A percentile compares a stretch with the other conserved stretches of the same genome.
These are phyloP conservation scores for Debaryomycetaceae sp. DNA, from an alignment of 1,139 yeast genomes.

Conservation along the genomic window DNA sequence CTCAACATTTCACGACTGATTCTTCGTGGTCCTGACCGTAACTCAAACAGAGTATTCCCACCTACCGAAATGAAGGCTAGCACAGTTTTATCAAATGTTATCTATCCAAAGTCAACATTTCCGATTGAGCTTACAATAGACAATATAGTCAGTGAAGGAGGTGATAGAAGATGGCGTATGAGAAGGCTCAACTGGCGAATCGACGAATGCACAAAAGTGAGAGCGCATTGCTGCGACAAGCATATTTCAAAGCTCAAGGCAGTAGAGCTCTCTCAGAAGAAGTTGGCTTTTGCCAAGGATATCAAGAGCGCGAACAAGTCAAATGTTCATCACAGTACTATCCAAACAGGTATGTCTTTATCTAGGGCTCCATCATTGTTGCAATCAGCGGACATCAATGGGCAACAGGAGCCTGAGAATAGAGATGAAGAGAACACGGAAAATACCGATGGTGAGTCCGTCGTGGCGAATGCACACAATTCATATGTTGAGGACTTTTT, in stretches of 20 bases:
- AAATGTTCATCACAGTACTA: conserved; percentile 32
- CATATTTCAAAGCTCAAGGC: conserved; percentile 50
- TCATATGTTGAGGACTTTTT: conserved; percentile 31
- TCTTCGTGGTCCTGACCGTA: conserved; percentile 77
- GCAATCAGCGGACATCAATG: conserved; percentile 9
- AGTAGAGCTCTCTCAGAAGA: conserved; percentile 44
- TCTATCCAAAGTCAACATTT: conserved; percentile 83
- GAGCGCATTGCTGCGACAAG: conserved; percentile 52
- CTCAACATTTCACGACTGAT: conserved; percentile 76
- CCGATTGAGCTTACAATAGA: conserved; percentile 80
- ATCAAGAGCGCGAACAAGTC: not conserved
- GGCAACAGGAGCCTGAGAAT: not conserved
- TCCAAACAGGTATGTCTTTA: conserved; percentile 29
- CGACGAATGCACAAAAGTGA: conserved; percentile 73
- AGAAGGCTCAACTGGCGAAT: conserved; percentile 84
- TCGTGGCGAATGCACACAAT: conserved; percentile 16
- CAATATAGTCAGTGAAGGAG: conserved; percentile 55
- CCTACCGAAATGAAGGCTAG: conserved; percentile 90
- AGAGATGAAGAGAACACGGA: conserved; percentile 10
- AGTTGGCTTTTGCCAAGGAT: not conserved
- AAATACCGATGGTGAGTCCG: conserved; percentile 17
- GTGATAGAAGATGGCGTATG: conserved; percentile 84
- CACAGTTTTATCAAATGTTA: conserved; percentile 82
- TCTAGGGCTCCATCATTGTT: conserved; percentile 12
- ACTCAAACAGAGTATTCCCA: conserved; percentile 87